Conservation (phyloP, 2,329 filamentous ascomycete genomes). For the Macroventuria anomochaeta region DNA sequence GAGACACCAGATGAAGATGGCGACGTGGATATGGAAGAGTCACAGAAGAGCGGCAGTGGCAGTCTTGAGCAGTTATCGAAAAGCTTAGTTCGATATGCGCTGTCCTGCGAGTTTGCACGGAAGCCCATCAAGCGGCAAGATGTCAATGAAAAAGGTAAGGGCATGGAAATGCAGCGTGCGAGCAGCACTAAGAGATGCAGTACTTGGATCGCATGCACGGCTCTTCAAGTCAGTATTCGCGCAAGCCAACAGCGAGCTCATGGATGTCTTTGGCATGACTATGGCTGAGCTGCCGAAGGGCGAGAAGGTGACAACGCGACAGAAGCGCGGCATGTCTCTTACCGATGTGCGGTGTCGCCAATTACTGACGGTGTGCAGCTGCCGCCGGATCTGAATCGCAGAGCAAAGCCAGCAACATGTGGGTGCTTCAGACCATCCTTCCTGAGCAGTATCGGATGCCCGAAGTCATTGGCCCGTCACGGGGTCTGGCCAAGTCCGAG, state of each 20-base stretch:
- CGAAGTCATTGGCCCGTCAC: slow-evolving; percentile 71
- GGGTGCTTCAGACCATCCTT: slow-evolving; percentile 77
- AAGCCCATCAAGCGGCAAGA: slow-evolving; percentile 64
- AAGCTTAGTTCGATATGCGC: slow-evolving; percentile 66
- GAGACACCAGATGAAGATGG: slow-evolving; percentile 26
- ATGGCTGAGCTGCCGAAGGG: slow-evolving; percentile 80
- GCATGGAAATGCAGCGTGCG: not conserved
- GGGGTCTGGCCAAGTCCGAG: slow-evolving; percentile 56
- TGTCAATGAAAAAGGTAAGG: slow-evolving; percentile 59
- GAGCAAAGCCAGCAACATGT: slow-evolving; percentile 67
- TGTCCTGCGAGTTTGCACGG: slow-evolving; percentile 66
- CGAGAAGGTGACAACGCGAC: slow-evolving; percentile 81
- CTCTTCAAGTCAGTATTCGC: slow-evolving; percentile 80
- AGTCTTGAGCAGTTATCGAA: slow-evolving; percentile 60
- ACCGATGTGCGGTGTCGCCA: not conserved
- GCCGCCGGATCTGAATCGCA: slow-evolving; percentile 62
- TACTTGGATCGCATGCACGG: slow-evolving; percentile 72
- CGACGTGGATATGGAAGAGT: slow-evolving; percentile 21
- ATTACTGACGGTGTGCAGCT: slow-evolving; percentile 44
- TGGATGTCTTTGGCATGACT: slow-evolving; percentile 85
- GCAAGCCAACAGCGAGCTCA: slow-evolving; percentile 74
- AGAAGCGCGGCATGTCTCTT: slow-evolving; percentile 70
- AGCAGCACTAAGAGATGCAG: slow-evolving; percentile 43
- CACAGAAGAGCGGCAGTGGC: slow-evolving; percentile 28
- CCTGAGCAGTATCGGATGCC: slow-evolving; percentile 70